Percentiles rank a stretch among this genome's conserved stretches.
Evolutionary conservation across 495 filamentous ascomycete species (phyloP).

Genomic region (Aspergillus bertholletiae): DNA sequence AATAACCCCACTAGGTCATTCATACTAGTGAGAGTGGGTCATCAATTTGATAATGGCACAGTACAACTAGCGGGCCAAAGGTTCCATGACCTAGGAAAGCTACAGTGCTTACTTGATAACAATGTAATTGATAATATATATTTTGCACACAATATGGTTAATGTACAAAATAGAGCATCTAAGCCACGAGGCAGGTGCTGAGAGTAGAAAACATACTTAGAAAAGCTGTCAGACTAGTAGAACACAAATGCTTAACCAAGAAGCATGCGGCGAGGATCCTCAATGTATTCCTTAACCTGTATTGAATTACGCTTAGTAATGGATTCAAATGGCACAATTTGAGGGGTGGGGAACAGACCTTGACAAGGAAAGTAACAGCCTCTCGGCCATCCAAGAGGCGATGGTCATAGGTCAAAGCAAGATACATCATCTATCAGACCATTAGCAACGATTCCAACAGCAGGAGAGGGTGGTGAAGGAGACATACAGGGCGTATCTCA

Average conservation of each 20-base stretch:
- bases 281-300: constrained; percentile 90
- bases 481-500: constrained; percentile 79
- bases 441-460: constrained; percentile 11
- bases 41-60: neutral
- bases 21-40: neutral
- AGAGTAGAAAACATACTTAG: neutral
- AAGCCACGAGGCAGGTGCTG: neutral
- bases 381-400: constrained; percentile 92
- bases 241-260: constrained; percentile 44
- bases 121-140: constrained; percentile 10
- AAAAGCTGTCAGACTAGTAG: neutral
- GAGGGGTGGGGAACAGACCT: constrained; percentile 41
- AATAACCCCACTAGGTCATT: constrained; percentile 5
- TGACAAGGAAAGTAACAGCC: constrained; percentile 94
- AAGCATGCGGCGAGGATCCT: constrained; percentile 92
- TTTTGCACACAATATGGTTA: constrained; percentile 18
- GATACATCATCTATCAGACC: constrained; percentile 83
- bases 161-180: constrained; percentile 29
- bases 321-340: neutral
- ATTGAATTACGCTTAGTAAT: neutral
- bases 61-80: neutral
- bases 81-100: neutral
- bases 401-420: constrained; percentile 96
- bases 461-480: neutral
- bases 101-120: neutral